A percentile compares a stretch with the other conserved stretches of the same genome.
These are phyloP conservation scores for Salix suchowensis DNA, from an alignment of 345 rosid genomes.

Conservation along the genomic window DNA sequence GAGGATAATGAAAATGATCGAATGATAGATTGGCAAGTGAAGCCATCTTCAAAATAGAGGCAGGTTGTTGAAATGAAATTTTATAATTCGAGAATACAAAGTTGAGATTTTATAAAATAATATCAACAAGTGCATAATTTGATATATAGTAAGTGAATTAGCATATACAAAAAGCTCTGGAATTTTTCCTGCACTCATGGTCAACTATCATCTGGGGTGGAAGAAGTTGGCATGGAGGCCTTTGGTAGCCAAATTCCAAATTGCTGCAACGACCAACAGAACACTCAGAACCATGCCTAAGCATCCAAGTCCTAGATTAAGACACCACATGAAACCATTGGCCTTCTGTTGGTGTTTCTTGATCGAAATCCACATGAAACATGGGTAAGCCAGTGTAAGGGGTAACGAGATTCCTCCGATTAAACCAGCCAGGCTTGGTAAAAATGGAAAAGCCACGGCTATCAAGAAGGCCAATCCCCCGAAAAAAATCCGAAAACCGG, in stretches of 20 bases:
- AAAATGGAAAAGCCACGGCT: slow-evolving; percentile 44
- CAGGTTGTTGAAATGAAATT: too few relatives aligned
- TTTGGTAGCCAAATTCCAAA: slow-evolving; percentile 29
- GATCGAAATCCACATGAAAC: slow-evolving; percentile 37
- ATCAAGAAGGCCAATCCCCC: slow-evolving; percentile 43
- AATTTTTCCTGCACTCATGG: too few relatives aligned
- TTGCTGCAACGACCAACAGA: slow-evolving; percentile 33
- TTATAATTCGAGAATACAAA: too few relatives aligned
- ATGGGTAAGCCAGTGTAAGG: slow-evolving; percentile 42
- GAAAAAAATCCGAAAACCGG: slow-evolving; percentile 26
- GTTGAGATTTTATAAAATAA: too few relatives aligned
- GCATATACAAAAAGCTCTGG: too few relatives aligned
- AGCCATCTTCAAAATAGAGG: too few relatives aligned
- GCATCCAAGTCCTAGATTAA: slow-evolving; percentile 44
- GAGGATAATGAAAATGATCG: too few relatives aligned
- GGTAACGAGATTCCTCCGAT: slow-evolving; percentile 45
- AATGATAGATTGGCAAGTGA: too few relatives aligned
- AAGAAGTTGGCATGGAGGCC: slow-evolving; percentile 50
- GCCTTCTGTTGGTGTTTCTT: slow-evolving; percentile 2
- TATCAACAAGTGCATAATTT: too few relatives aligned
- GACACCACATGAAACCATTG: slow-evolving; percentile 21
- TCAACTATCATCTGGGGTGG: slow-evolving; percentile 18
- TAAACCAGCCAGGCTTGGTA: slow-evolving; percentile 32
- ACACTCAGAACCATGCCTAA: slow-evolving; percentile 30
- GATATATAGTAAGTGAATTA: too few relatives aligned